Base-by-base conservation (phyloP, 176 grass and related monocot species). In the Saccharum spontaneum region DNA sequence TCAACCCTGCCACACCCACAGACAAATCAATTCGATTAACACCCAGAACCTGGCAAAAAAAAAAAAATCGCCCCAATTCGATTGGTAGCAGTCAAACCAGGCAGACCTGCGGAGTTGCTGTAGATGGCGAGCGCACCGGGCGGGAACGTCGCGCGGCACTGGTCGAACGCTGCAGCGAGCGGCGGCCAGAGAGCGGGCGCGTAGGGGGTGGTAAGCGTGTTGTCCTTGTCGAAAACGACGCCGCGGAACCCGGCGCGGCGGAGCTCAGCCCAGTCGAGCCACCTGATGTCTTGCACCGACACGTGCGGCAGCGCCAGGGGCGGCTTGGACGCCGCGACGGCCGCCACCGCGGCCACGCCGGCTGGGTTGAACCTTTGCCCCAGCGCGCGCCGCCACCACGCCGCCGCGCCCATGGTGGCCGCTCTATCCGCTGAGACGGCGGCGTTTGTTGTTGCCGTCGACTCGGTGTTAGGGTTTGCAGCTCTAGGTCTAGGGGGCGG, bases 171-270 rank as follows among this genome's bases (percentile, higher is more conserved):
- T 77, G 79, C 30, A 16, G 79, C 50, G 39, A 98, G 86, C 28
- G 89, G 64, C 17, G 93, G 89, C 96, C 96, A 98, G 73, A 98
- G 85, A 46, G 87, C 75, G 28, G 80, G 91, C 8, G 91, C 87
- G 78, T 95, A 95, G 45, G 93, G 96, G 22, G 89, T 73, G 13
- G 96, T 98, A 83, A 98, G 89, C n/a, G 96, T 98, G 83, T 98
- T 98, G 86, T 98, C 96, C 93, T 98, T 95, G 88, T 98, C 96
- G 74, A 98, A 94, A 50, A 98, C 91, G 73, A 98, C 93, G 75
- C 96, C 96, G 34, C 89, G 86, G 86, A 98, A 95, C 10, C 96
- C 96, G 69, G 89, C 90, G 79, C 87, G 91, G 46, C 87, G 93
- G 78, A 95, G 91, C 83, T 87, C 91, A 33, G 78, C 83, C 96